Percentiles rank a stretch among this genome's conserved stretches.
phyloP scores from a whole-genome alignment of 768 basidiomycete genomes.

The Tulasnella sp. region DNA sequence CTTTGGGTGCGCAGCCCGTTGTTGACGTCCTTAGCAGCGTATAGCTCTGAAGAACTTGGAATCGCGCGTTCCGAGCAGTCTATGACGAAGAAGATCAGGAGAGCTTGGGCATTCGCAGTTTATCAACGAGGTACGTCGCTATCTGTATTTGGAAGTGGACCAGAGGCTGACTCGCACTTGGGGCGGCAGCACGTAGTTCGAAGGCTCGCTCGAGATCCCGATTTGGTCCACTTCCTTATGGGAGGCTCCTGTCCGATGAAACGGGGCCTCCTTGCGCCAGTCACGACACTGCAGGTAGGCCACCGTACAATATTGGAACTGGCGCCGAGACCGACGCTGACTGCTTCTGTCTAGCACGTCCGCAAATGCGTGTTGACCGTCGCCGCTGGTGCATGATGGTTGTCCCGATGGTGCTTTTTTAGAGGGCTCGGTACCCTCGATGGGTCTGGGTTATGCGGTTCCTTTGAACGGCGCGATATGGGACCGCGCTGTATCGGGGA shows the following conservation, averaged over 20 bases:
- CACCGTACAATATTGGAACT: not conserved
- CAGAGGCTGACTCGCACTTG: no score
- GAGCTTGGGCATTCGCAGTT: no score
- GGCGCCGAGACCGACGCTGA: not conserved
- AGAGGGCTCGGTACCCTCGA: no score
- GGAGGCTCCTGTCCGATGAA: not conserved
- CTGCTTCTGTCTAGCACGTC: not conserved
- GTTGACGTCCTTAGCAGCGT: no score
- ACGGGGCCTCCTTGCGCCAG: not conserved
- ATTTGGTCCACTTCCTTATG: not conserved
- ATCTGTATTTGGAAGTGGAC: no score
- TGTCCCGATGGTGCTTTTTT: not conserved
- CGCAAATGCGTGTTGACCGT: not conserved
- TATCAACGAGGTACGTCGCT: no score
- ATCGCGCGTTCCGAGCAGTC: no score
- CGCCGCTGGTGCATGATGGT: not conserved
- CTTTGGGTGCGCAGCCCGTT: no score
- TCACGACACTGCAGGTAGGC: not conserved
- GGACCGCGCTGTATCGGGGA: not conserved
- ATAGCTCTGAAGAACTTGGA: no score
- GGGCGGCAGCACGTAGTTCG: no score
- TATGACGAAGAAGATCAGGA: no score
- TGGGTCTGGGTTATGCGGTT: not conserved
- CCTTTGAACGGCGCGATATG: not conserved
- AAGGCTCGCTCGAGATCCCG: not conserved